Evolutionary conservation across 305 asterid genomes (phyloP).

Genomic region (Salvia sclarea): DNA sequence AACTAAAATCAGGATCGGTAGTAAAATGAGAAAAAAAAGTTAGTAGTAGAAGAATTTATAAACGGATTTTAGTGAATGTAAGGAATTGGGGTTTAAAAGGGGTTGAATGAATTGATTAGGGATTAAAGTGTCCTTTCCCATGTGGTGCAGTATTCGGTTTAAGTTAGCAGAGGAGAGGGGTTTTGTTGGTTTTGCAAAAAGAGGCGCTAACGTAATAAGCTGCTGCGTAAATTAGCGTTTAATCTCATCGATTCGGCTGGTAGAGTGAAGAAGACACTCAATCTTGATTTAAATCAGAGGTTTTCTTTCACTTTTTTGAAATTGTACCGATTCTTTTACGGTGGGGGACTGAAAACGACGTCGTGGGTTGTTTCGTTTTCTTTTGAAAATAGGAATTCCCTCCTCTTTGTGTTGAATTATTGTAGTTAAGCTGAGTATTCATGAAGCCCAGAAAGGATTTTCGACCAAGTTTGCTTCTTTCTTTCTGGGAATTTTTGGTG

Average conservation of each 20-base stretch:
- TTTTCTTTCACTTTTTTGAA: background rate
- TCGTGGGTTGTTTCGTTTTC: background rate
- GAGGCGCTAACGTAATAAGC: background rate
- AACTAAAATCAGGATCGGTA: no score
- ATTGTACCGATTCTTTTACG: background rate
- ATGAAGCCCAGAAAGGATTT: background rate
- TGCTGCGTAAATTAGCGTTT: background rate
- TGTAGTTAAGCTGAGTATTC: slow-evolving; percentile 10
- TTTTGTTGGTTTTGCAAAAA: background rate
- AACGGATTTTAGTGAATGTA: background rate
- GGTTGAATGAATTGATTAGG: background rate
- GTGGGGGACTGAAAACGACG: background rate
- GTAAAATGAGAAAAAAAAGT: no score
- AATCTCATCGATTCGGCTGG: background rate
- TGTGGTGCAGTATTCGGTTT: background rate
- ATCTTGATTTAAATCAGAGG: slow-evolving; percentile 23
- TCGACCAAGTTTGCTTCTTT: background rate
- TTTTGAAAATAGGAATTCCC: background rate
- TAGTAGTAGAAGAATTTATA: no score
- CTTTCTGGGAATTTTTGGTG: slow-evolving; percentile 22
- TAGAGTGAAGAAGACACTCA: background rate
- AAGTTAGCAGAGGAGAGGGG: background rate
- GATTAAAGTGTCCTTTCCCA: slow-evolving; percentile 8
- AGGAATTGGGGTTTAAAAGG: background rate
- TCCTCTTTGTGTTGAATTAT: no score